These are phyloP conservation scores for Colletotrichum sidae DNA, from an alignment of 2,329 filamentous ascomycete genomes.

Conservation along the genomic window DNA sequence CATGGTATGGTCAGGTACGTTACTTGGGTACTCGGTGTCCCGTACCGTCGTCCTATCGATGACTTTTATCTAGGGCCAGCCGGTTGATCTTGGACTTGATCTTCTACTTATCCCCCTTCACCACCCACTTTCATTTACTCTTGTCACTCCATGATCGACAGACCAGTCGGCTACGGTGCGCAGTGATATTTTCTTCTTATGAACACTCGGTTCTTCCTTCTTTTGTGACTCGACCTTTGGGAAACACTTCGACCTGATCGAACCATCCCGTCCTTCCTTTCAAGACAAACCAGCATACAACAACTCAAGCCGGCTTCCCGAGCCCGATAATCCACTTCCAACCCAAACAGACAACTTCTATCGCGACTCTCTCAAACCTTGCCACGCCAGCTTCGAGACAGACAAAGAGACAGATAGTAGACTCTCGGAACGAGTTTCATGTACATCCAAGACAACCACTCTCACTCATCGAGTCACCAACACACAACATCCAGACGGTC, in stretches of 20 bases:
- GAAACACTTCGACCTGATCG: slow-evolving; percentile 50
- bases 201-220: slow-evolving; percentile 63
- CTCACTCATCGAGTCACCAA: slow-evolving; percentile 38
- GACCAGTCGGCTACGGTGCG: slow-evolving; percentile 56
- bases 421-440: slow-evolving; percentile 45
- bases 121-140: slow-evolving; percentile 50
- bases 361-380: slow-evolving; percentile 42
- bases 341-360: slow-evolving; percentile 44
- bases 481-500: slow-evolving; percentile 24
- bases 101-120: slow-evolving; percentile 65
- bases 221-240: slow-evolving; percentile 59
- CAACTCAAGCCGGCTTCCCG: slow-evolving; percentile 25
- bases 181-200: slow-evolving; percentile 60
- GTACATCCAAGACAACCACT: slow-evolving; percentile 45
- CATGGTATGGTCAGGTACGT: slow-evolving; percentile 31
- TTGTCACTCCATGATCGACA: slow-evolving; percentile 61
- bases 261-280: slow-evolving; percentile 59
- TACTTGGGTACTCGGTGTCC: slow-evolving; percentile 37
- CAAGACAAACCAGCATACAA: slow-evolving; percentile 41
- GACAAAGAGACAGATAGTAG: slow-evolving; percentile 23
- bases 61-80: slow-evolving; percentile 51
- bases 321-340: slow-evolving; percentile 42
- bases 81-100: slow-evolving; percentile 53
- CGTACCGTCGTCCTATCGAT: slow-evolving; percentile 45
- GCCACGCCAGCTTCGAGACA: slow-evolving; percentile 31